These are phyloP conservation scores for Pichia sp. DNA, from an alignment of 1,139 yeast species.

Conservation along the genomic window DNA sequence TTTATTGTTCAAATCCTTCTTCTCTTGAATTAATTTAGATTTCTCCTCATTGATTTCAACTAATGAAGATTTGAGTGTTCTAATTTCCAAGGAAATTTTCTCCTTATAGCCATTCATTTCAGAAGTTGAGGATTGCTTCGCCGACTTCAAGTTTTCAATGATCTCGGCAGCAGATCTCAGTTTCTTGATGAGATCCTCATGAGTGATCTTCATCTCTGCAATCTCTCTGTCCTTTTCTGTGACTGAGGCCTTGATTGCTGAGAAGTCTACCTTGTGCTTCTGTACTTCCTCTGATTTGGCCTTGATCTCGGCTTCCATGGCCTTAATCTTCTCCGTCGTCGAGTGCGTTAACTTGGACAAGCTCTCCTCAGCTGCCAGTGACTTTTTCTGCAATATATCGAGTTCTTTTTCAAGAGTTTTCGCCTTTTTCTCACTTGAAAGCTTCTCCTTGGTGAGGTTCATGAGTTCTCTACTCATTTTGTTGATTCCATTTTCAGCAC, in stretches of 20 bases:
- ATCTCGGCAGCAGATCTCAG: conserved; percentile 41
- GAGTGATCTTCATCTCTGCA: conserved; percentile 31
- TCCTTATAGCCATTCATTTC: conserved; percentile 15
- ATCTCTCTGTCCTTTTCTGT: conserved; percentile 33
- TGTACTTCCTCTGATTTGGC: conserved; percentile 15
- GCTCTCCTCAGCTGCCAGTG: conserved; percentile 26
- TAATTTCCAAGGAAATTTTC: conserved; percentile 12
- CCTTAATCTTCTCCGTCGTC: conserved; percentile 21
- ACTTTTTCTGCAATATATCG: conserved; percentile 19
- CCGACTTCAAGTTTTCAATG: conserved; percentile 34
- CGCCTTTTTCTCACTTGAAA: conserved; percentile 40
- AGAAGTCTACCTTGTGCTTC: conserved; percentile 23
- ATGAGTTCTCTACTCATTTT: conserved; percentile 84
- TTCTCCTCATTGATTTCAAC: conserved; percentile 8
- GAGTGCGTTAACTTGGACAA: conserved; percentile 16
- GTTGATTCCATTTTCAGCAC: conserved; percentile 82
- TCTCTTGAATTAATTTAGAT: conserved; percentile 7
- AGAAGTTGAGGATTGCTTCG: conserved; percentile 13
- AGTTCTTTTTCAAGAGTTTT: conserved; percentile 37
- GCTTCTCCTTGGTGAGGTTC: conserved; percentile 54
- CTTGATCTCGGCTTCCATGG: conserved; percentile 16
- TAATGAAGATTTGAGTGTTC: conserved; percentile 7
- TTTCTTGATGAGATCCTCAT: conserved; percentile 37
- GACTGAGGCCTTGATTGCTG: conserved; percentile 26
- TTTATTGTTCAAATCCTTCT: conserved; percentile 6